Evolutionary conservation across 2,329 filamentous ascomycete genomes (phyloP).

Genomic region (Trichoderma lentiforme): DNA sequence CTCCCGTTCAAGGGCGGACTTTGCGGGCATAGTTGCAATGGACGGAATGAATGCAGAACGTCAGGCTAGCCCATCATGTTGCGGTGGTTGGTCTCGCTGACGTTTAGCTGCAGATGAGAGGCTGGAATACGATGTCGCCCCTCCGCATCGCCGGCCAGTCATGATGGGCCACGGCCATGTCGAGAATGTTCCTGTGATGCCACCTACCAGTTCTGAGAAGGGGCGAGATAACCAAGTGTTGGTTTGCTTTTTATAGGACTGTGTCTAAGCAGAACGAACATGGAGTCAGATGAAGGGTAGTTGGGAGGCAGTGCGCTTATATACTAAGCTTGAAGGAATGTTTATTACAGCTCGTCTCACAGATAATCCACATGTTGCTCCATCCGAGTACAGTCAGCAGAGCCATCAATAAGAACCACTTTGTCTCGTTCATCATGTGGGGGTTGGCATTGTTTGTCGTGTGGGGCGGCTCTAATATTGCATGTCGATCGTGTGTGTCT

Average conservation of each 20-base stretch:
- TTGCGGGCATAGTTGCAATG: neutral
- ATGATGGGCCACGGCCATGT: neutral
- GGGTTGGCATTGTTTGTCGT: neutral
- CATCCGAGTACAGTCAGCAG: neutral
- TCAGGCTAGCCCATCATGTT: neutral
- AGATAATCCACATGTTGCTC: neutral
- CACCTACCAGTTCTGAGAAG: neutral
- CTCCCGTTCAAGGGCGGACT: neutral
- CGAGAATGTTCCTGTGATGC: neutral
- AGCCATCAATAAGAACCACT: neutral
- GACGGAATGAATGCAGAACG: neutral
- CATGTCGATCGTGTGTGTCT: slow-evolving; percentile 11
- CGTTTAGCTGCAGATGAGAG: neutral
- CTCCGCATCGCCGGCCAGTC: neutral
- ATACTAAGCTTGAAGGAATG: neutral
- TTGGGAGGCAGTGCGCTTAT: neutral
- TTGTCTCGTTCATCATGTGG: neutral
- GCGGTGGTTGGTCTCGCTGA: slow-evolving; percentile 1
- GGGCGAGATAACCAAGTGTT: neutral
- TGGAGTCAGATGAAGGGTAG: neutral
- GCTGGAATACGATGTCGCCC: slow-evolving; percentile 3
- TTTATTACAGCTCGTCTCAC: neutral
- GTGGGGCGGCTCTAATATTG: slow-evolving; percentile 9
- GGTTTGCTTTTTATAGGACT: neutral
- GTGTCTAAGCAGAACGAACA: neutral